Base-by-base conservation (phyloP, 2,329 filamentous ascomycete genomes). In the Calonectria honghensis region DNA sequence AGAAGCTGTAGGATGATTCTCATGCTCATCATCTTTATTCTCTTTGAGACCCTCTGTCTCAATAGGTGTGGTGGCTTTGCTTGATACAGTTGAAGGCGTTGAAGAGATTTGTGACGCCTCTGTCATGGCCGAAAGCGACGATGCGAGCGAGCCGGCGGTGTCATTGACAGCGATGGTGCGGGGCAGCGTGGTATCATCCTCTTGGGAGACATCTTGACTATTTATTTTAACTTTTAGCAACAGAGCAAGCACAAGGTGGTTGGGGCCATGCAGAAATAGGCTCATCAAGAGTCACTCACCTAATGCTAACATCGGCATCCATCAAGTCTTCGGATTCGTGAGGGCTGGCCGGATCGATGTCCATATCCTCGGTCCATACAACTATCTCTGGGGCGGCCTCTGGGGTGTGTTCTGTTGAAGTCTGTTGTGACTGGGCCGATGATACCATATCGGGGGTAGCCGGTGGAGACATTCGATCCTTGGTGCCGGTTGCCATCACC, bases 61-160 rank as follows among this genome's bases (percentile, higher is more conserved):
- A 73, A 89, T 84, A 59, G 91, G 91, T 54, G 91, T 93, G 64
- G 91, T 93, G 74, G 90, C 91, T 84, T 93, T 92, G 84, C 92
- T 93, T 77, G 91, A 92, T 50, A 86, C 81, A 6, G 88, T 89
- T 10, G 90, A 89, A n/a, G 87, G 87, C 24, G 86, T 84, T 31
- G 91, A 92, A 64, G 90, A 90, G 32, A 89, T 82, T 59, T 92
- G 90, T 67, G 91, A 92, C 32, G 87, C 84, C 71, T 92, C 90
- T 75, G 90, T 90, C 39, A 89, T 77, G 72, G 84, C 85, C 24
- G 89, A 90, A 27, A 88, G 84, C n/a, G 90, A 90, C 18, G 91
- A 92, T 59, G 86, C 85, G 75, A 90, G 85, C 45, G 89, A 90
- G 81, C 85, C 78, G 80, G 81, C 75, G 77, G 81, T 70, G 41